A percentile compares a stretch with the other conserved stretches of the same genome.
These are phyloP conservation scores for Adiantum capillusveneris DNA, from an alignment of 75 land plant genomes.

Conservation along the genomic window DNA sequence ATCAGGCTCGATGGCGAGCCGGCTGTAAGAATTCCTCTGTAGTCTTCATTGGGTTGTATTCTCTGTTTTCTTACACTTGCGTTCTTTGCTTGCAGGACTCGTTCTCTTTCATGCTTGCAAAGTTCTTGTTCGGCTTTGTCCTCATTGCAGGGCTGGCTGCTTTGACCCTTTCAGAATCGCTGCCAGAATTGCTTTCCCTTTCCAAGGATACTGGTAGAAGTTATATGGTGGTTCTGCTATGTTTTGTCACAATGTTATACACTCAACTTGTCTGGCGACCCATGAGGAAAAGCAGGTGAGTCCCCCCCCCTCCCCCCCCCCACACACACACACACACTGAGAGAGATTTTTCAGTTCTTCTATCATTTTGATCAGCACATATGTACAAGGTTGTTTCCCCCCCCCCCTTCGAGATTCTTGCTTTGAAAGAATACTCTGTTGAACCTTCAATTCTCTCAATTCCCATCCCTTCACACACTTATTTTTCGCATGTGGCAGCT, in stretches of 20 bases:
- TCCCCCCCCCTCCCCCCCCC: too few species aligned
- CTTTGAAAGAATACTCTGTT: too few species aligned
- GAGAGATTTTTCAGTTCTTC: too few species aligned
- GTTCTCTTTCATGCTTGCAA: conserved; percentile 1
- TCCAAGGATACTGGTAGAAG: conserved; percentile 14
- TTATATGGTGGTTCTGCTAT: conserved; percentile 3
- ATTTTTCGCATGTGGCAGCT: too few species aligned
- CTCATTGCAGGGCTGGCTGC: conserved; percentile 1
- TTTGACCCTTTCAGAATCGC: conserved; percentile 3
- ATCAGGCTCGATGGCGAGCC: conserved; percentile 80
- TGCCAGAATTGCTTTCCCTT: conserved; percentile 6
- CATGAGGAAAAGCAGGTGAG: conserved; percentile 6
- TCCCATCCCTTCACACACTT: too few species aligned
- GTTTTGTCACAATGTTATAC: conserved; percentile 21
- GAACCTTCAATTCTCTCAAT: too few species aligned
- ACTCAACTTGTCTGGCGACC: conserved; percentile 18
- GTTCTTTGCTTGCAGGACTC: conserved; percentile 7
- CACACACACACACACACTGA: too few species aligned
- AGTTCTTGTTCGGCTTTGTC: conserved; percentile 6
- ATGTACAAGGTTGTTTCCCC: too few species aligned
- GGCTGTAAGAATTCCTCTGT: conserved; percentile 34
- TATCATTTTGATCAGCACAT: too few species aligned
- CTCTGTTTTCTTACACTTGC: background rate
- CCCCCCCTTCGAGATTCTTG: too few species aligned
- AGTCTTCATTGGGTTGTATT: background rate